phyloP scores from a whole-genome alignment of 257 asterid species.

The Orobanche coerulescens region DNA sequence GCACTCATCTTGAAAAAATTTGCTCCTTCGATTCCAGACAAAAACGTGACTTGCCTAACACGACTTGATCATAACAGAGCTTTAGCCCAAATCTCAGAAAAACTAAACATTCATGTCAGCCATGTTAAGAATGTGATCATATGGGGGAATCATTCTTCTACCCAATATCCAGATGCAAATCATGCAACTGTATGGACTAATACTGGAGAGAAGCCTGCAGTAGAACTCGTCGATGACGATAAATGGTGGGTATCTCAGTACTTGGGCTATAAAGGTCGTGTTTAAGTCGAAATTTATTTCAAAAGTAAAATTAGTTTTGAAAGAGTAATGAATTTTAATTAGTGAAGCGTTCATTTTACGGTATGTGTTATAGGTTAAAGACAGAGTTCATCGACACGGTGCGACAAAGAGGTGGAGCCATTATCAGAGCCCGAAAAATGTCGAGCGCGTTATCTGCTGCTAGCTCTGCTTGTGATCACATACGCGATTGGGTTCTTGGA shows the following conservation, averaged over 20 bases:
- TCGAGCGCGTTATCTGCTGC: slow-evolving; percentile 90
- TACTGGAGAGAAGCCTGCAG: slow-evolving; percentile 34
- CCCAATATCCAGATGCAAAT: slow-evolving; percentile 77
- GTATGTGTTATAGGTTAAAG: slow-evolving; percentile 38
- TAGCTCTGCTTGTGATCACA: slow-evolving; percentile 78
- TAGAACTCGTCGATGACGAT: slow-evolving; percentile 46
- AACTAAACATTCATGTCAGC: slow-evolving; percentile 44
- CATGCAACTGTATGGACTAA: slow-evolving; percentile 47
- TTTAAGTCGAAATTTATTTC: too few relatives aligned
- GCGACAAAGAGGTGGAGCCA: slow-evolving; percentile 64
- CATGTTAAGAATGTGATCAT: slow-evolving; percentile 69
- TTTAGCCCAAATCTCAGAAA: slow-evolving; percentile 55
- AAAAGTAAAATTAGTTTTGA: too few relatives aligned
- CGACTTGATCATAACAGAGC: slow-evolving; percentile 85
- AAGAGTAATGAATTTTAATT: background rate
- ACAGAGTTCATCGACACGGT: slow-evolving; percentile 54
- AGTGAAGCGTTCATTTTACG: background rate
- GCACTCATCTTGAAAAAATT: slow-evolving; percentile 68
- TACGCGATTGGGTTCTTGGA: slow-evolving; percentile 75
- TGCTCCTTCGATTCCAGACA: slow-evolving; percentile 59
- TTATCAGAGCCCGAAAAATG: slow-evolving; percentile 61
- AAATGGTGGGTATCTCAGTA: slow-evolving; percentile 34
- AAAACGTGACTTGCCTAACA: slow-evolving; percentile 76
- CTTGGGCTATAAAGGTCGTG: background rate
- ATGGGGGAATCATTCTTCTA: slow-evolving; percentile 92